Conservation (phyloP, 1,284 basidiomycete species). For the Xerocomus minutiporus region DNA sequence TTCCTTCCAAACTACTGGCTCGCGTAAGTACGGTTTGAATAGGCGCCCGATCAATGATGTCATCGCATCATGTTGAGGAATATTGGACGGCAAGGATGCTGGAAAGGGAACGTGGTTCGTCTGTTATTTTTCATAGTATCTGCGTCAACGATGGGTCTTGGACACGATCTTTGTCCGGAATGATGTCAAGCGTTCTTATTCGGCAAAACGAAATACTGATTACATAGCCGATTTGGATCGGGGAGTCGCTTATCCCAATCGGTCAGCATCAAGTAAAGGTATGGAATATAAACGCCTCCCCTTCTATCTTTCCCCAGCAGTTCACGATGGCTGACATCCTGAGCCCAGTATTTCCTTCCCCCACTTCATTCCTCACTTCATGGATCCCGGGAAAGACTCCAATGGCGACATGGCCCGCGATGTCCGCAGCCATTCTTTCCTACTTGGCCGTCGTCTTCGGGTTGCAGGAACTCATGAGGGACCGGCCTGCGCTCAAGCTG, state of each 20-base stretch:
- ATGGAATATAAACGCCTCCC: not conserved
- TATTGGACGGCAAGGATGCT: too few species aligned
- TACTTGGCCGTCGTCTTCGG: slow-evolving; percentile 90
- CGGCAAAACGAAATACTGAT: not conserved
- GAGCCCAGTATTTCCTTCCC: not conserved
- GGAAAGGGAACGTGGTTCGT: too few species aligned
- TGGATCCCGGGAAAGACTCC: slow-evolving; percentile 75
- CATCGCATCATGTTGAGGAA: not conserved
- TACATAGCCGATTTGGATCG: not conserved
- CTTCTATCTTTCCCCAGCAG: not conserved
- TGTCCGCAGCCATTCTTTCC: slow-evolving; percentile 62
- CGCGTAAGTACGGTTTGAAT: not conserved
- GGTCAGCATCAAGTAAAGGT: not conserved
- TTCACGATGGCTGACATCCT: slow-evolving; percentile 11
- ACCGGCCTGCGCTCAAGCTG: slow-evolving; percentile 68
- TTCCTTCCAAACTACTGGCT: too few species aligned
- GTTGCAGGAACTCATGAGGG: slow-evolving; percentile 81
- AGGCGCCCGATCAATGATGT: not conserved
- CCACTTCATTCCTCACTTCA: slow-evolving; percentile 56
- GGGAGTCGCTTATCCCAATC: not conserved
- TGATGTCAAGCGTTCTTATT: not conserved
- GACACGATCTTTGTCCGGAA: too few species aligned
- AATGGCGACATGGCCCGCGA: slow-evolving; percentile 72
- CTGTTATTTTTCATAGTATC: too few species aligned
- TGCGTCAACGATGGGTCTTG: too few species aligned